Evolutionary conservation across 2,329 filamentous ascomycete species (phyloP).

Genomic region (Cladosporium sp.): DNA sequence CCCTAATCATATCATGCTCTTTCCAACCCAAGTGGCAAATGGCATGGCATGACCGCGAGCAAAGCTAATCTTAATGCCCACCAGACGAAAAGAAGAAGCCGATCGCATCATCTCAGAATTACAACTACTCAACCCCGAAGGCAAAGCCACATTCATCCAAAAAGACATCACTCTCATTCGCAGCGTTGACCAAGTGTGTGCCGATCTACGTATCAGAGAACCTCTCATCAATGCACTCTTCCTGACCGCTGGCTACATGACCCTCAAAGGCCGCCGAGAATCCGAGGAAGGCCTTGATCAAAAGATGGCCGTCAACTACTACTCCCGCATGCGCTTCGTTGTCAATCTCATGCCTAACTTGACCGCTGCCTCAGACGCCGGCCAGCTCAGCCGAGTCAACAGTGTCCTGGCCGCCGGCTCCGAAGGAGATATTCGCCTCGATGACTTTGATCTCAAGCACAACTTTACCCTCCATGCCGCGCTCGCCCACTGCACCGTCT

Average conservation of each 20-base stretch:
- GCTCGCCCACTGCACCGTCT: conserved; percentile 47
- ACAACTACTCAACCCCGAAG: conserved; percentile 39
- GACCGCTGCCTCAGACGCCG: conserved; percentile 39
- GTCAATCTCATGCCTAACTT: conserved; percentile 59
- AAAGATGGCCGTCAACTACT: conserved; percentile 54
- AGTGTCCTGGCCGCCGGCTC: conserved; percentile 56
- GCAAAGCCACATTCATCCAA: conserved; percentile 43
- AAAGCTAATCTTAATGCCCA: neutral
- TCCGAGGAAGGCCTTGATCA: conserved; percentile 59
- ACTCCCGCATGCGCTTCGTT: conserved; percentile 59
- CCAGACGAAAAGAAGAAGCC: conserved; percentile 41
- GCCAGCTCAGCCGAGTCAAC: conserved; percentile 54
- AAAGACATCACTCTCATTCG: conserved; percentile 43
- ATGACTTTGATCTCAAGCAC: conserved; percentile 49
- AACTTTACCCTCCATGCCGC: conserved; percentile 39
- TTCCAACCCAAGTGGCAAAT: neutral
- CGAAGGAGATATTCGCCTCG: conserved; percentile 51
- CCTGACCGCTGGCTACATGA: conserved; percentile 53
- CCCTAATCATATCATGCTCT: neutral
- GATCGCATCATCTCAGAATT: conserved; percentile 40
- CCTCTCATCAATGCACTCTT: conserved; percentile 57
- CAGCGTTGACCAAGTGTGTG: conserved; percentile 46
- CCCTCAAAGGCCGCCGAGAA: conserved; percentile 47
- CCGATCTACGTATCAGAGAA: conserved; percentile 53
- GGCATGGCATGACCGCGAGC: neutral